Evolutionary conservation across 179 eudicot genomes (phyloP).

Genomic region (Silene vulgaris): DNA sequence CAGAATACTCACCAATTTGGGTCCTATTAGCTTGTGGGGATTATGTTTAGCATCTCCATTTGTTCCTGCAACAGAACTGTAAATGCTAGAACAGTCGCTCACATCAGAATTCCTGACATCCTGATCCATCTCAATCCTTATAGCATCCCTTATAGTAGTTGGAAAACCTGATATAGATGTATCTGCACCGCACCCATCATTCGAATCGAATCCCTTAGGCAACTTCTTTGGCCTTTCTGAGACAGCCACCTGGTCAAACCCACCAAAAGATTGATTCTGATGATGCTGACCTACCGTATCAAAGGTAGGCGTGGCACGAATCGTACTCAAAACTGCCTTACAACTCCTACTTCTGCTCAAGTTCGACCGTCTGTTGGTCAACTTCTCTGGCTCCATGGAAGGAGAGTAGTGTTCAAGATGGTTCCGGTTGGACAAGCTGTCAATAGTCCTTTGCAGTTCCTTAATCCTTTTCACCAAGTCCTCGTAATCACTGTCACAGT

Average conservation of each 20-base stretch:
- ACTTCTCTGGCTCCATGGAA: slow-evolving; percentile 32
- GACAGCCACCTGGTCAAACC: slow-evolving; percentile 36
- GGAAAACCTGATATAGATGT: slow-evolving; percentile 30
- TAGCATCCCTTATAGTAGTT: slow-evolving; percentile 29
- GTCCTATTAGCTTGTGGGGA: slow-evolving; percentile 30
- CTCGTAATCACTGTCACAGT: slow-evolving; percentile 32
- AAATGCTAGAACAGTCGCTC: slow-evolving; percentile 24
- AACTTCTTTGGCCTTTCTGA: slow-evolving; percentile 42
- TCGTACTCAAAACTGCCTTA: slow-evolving; percentile 37
- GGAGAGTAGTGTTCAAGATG: slow-evolving; percentile 30
- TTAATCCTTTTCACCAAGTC: slow-evolving; percentile 46
- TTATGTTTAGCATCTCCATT: slow-evolving; percentile 31
- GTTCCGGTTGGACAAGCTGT: slow-evolving; percentile 36
- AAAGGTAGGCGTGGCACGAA: slow-evolving; percentile 27
- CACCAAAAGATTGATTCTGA: slow-evolving; percentile 42
- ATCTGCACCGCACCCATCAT: slow-evolving; percentile 26
- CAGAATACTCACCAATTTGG: slow-evolving; percentile 37
- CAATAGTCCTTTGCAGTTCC: slow-evolving; percentile 49
- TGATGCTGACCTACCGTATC: slow-evolving; percentile 27
- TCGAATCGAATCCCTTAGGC: slow-evolving; percentile 37
- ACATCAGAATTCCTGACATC: slow-evolving; percentile 27
- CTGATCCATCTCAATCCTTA: slow-evolving; percentile 34
- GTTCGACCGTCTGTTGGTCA: slow-evolving; percentile 30
- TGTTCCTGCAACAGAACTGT: slow-evolving; percentile 30
- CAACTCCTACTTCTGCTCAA: slow-evolving; percentile 56